Percentiles rank a stretch among this genome's conserved stretches.
These are phyloP conservation scores for Phoma sp. DNA, from an alignment of 2,329 filamentous ascomycete genomes.

Conservation along the genomic window DNA sequence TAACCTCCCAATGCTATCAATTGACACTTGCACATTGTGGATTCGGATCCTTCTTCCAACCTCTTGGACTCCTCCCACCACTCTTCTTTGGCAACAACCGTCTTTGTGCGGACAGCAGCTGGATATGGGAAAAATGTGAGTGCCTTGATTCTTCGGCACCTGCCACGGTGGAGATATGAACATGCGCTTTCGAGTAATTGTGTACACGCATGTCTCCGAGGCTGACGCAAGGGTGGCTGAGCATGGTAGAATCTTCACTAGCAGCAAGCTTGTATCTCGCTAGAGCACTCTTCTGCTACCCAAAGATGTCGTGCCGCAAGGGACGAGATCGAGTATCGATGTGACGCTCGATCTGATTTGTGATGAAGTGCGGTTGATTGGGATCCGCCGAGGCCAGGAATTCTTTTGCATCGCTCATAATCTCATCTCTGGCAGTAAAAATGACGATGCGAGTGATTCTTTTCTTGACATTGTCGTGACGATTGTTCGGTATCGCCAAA, in stretches of 20 bases:
- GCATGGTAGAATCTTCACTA: neutral
- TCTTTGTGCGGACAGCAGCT: slow-evolving; percentile 15
- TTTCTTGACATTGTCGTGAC: slow-evolving; percentile 43
- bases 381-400: slow-evolving; percentile 40
- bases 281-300: slow-evolving; percentile 31
- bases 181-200: slow-evolving; percentile 24
- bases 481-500: slow-evolving; percentile 25
- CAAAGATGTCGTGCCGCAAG: slow-evolving; percentile 42
- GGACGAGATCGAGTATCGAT: slow-evolving; percentile 45
- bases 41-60: slow-evolving; percentile 29
- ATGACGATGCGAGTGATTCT: slow-evolving; percentile 41
- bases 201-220: slow-evolving; percentile 30
- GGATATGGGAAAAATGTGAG: slow-evolving; percentile 34
- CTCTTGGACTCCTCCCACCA: slow-evolving; percentile 42
- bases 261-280: neutral
- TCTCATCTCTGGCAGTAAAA: slow-evolving; percentile 42
- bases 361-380: slow-evolving; percentile 36
- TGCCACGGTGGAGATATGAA: slow-evolving; percentile 27
- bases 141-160: slow-evolving; percentile 25
- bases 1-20: too few relatives aligned
- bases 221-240: neutral
- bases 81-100: slow-evolving; percentile 7
- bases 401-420: slow-evolving; percentile 48
- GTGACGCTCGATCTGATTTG: slow-evolving; percentile 30
- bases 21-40: neutral